These are phyloP conservation scores for Eremochloa ophiuroides DNA, from an alignment of 176 grass and related monocot species.

Conservation along the genomic window DNA sequence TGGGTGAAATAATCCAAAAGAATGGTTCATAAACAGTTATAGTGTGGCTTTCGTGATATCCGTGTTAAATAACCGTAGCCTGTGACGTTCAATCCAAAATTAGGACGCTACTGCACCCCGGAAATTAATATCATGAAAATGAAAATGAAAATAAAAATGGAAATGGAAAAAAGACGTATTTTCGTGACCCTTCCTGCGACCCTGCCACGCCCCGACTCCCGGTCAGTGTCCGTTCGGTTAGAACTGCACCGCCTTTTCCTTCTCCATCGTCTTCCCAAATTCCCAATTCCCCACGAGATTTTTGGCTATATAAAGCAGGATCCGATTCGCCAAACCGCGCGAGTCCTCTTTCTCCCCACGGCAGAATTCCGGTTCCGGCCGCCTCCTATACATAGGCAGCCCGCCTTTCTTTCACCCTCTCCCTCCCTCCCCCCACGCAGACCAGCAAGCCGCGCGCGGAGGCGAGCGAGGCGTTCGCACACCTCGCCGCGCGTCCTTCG, in stretches of 20 bases:
- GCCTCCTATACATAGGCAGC: constrained; percentile 44
- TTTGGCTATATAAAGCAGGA: constrained; percentile 29
- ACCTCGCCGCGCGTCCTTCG: constrained; percentile 24
- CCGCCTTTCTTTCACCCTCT: not conserved
- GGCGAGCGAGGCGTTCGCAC: constrained; percentile 9
- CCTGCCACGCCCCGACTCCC: not conserved
- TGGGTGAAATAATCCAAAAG: too few species aligned
- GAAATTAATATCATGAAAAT: too few species aligned
- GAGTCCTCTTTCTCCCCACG: not conserved
- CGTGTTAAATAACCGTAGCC: too few species aligned
- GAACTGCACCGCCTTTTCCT: not conserved
- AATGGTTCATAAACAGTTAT: too few species aligned
- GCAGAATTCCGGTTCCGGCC: constrained; percentile 3
- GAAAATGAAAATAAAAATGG: not conserved
- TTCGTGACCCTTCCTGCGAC: not conserved
- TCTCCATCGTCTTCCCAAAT: not conserved
- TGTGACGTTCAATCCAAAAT: too few species aligned
- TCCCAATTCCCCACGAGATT: not conserved
- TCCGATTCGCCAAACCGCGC: constrained; percentile 1
- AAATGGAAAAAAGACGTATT: not conserved
- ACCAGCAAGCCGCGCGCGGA: constrained; percentile 1
- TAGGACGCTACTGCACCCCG: too few species aligned
- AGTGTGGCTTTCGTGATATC: too few species aligned
- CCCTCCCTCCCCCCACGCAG: not conserved
- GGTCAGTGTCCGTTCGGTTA: not conserved